Evolutionary conservation across 306 rosid species (phyloP), one percentile per base, ranked within the genome.

Genomic region (Dalbergia cochinchinensis): DNA sequence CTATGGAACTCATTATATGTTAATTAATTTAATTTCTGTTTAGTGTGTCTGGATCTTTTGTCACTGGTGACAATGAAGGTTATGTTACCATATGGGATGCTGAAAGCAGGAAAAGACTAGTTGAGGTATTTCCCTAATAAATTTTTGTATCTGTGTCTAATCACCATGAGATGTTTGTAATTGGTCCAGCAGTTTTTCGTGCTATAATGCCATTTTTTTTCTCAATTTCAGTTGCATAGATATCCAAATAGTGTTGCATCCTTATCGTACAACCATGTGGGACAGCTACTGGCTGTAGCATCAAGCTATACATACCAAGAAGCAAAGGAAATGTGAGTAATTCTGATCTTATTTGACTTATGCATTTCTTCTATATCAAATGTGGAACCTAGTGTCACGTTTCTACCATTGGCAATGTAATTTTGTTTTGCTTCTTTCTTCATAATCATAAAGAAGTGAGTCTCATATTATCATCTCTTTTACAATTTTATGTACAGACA

Each of bases 51-150:
- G 90, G 92, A 70, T 79, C 85, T 34, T 89, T 94, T 85, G 91
- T 86, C 19, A 94, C 96, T 0, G 97, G 97, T 62, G 96, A 94
- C 69, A 87, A 90, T 42, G 92, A 91, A 65, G 98, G 97, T 61
- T 65, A 86, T 88, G 94, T 88, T 19, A 85, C 78, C 71, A 78
- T 86, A 73, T 94, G 98, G 97, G 88, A 94, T 71, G 90, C 90
- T 74, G 65, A 81, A 83, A 89, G 89, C 79, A 86, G 62, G 77
- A 92, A 61, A 86, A 90, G 90, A 79, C 83, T 89, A 31, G 62
- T 83, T 81, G 94, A 90, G 96, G 98, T 94, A 89, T 65, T 82
- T 6, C 4, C 45, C 60, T 11, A 50, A 54, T 48, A 19, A 13
- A 62, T 3, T 48, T 80, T 55, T 11, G 20, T 4, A 37, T 34